Base-by-base conservation (phyloP, 2,329 filamentous ascomycete species). In the Akanthomyces muscarius region DNA sequence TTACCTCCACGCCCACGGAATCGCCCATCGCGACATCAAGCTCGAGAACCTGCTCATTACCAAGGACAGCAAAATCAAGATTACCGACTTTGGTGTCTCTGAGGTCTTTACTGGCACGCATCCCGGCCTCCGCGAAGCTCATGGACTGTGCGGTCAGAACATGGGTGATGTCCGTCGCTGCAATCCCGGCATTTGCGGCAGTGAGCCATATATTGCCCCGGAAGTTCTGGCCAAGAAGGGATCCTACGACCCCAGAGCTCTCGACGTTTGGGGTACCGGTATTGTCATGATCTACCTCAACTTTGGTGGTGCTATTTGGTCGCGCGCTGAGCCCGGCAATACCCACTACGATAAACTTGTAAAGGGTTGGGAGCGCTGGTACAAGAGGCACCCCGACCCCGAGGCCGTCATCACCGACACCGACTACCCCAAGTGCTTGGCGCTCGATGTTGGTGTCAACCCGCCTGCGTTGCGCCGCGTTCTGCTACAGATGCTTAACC, bases 11-110 rank as follows among this genome's bases (percentile, higher is more conserved):
- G 81, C 80, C 64, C 87, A 94, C 70, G 92, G 92, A 63, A 93
- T 96, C 71, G 92, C 92, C 1, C 92, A 96, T 75, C 89, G 92
- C 55, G 92, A 97, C 69, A 90, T 96, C 78, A 96, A 97, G 76
- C 83, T 93, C 13, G 92, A 96, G 74, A 96, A 97, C 69, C 79
- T 96, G 28, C 82, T 96, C 38, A 83, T 97, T 64, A 89, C 87
- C 53, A 87, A 86, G 68, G 86, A 92, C 64, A 91, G 91, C 71
- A 89, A 91, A 73, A 81, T 96, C 62, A 96, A 96, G 77, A 93
- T 97, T 64, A 92, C 91, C 56, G 92, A 97, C 73, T 96, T 97
- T 77, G 92, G 92, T 60, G 90, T 94, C 16, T 92, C 91, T 0
- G 91, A 95, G 72, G 89, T 96, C 21, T 96, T 96, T 71, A 86